phyloP scores from a whole-genome alignment of 225 moss, liverwort and hornwort species.

The Takakia lepidozioides region DNA sequence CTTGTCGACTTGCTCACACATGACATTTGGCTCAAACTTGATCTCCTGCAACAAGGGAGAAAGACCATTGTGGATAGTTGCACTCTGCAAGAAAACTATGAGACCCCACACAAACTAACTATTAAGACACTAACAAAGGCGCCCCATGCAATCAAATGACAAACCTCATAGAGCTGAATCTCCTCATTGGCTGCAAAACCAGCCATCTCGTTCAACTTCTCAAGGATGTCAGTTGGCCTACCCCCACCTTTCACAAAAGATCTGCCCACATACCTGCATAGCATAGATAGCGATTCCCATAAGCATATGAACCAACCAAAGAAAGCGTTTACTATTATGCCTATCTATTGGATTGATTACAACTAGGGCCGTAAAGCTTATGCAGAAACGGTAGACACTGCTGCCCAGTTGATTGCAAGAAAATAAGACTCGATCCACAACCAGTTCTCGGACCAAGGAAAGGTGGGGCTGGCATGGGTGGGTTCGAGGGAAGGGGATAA shows the following conservation, averaged over 20 bases:
- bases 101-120: neutral
- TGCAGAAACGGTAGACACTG: too few species aligned
- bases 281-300: too few species aligned
- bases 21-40: conserved; percentile 98
- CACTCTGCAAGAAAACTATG: neutral
- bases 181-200: conserved; percentile 43
- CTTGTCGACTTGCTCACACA: conserved; percentile 90
- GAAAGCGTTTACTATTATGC: too few species aligned
- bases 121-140: neutral
- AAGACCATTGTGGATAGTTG: neutral
- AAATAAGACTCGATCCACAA: too few species aligned
- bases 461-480: too few species aligned
- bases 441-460: too few species aligned
- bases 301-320: too few species aligned
- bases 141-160: neutral
- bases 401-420: too few species aligned
- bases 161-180: conserved; percentile 63
- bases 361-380: too few species aligned
- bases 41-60: conserved; percentile 65
- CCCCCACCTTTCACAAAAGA: conserved; percentile 41
- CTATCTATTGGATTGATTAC: too few species aligned
- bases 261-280: conserved; percentile 77
- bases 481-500: too few species aligned
- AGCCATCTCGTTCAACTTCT: conserved; percentile 67
- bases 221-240: conserved; percentile 52